Base-by-base conservation (phyloP, 1,284 basidiomycete species). In the Testicularia cyperi region DNA sequence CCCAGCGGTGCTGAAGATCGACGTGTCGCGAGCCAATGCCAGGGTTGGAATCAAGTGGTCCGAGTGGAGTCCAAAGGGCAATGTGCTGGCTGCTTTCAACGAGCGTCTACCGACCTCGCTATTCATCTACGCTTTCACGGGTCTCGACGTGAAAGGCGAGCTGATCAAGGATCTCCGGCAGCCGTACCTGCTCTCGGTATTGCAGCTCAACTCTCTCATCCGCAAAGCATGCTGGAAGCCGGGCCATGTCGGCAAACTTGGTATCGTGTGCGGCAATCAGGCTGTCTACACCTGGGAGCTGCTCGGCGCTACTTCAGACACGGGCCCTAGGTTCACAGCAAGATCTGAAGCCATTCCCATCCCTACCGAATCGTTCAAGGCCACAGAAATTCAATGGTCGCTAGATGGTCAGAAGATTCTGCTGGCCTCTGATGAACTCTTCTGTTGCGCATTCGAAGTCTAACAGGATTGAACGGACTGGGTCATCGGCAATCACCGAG, bases 321-420 rank as follows among this genome's bases (percentile, higher is more conserved):
- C 14, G 15, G 39, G 16, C 12, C 18, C 7, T 5, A 36, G 46
- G 16, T 64, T 43, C 32, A 30, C 39, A 22, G 57, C 61, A 34
- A 40, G 56, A 35, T 57, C 57, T 23, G 62, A 65, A 25, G 62
- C 62, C n/a, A 54, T 62, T 13, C 58, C 62, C 15, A 49, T 65
- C 26, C 62, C 62, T 18, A 61, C 45, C 22, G 61, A 67, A 21
- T 62, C 61, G 14, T 46, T 67, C 34, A 49, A 44, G 18, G 65
- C 57, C 81, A 83, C 72, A 86, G 88, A 64, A 81, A 55, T 88
- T 12, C 80, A 77, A 38, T 90, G 88, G 88, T 83, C 86, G n/a
- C 86, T 86, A 9, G 88, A 90, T 67, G 88, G 88, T 10, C 87
- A 87, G 62, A 87, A 87, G 4, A 75, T 90, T 41, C 77, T 86